A percentile compares a stretch with the other conserved stretches of the same genome.
phyloP scores from a whole-genome alignment of 2,329 filamentous ascomycete species.

The Chaetomium olivaceum region DNA sequence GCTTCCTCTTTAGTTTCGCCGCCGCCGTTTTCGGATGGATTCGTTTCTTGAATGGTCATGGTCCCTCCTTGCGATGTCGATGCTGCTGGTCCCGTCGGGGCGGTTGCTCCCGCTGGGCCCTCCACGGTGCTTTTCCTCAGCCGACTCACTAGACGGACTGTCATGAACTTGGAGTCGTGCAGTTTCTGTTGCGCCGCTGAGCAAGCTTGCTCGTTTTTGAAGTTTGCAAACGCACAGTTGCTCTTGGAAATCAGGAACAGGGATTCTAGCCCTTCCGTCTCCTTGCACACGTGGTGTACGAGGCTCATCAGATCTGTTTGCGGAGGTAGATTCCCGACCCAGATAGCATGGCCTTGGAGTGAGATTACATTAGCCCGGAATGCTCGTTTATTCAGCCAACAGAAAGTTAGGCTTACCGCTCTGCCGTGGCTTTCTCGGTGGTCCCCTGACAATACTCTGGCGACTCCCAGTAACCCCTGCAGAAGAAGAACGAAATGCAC shows the following conservation, averaged over 20 bases:
- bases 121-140: conserved; percentile 62
- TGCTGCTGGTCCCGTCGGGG: conserved; percentile 56
- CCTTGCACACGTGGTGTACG: conserved; percentile 87
- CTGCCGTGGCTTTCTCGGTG: conserved; percentile 59
- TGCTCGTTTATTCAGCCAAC: not conserved
- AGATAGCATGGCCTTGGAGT: conserved; percentile 74
- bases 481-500: not conserved
- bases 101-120: conserved; percentile 48
- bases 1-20: conserved; percentile 3
- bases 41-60: conserved; percentile 18
- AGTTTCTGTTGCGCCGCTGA: conserved; percentile 76
- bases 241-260: conserved; percentile 95
- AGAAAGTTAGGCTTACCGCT: conserved; percentile 53
- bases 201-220: conserved; percentile 77
- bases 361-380: conserved; percentile 32
- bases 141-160: conserved; percentile 81
- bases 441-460: conserved; percentile 52
- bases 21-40: not conserved
- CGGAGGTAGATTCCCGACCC: conserved; percentile 92
- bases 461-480: conserved; percentile 35
- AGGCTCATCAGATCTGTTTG: conserved; percentile 78
- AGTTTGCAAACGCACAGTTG: conserved; percentile 97
- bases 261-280: conserved; percentile 78
- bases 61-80: conserved; percentile 32
- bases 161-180: conserved; percentile 87